Percentiles rank a stretch among this genome's conserved stretches.
These are phyloP conservation scores for Geosiphon pyriformis DNA, from an alignment of 192 early-diverging fungal genomes.

Conservation along the genomic window DNA sequence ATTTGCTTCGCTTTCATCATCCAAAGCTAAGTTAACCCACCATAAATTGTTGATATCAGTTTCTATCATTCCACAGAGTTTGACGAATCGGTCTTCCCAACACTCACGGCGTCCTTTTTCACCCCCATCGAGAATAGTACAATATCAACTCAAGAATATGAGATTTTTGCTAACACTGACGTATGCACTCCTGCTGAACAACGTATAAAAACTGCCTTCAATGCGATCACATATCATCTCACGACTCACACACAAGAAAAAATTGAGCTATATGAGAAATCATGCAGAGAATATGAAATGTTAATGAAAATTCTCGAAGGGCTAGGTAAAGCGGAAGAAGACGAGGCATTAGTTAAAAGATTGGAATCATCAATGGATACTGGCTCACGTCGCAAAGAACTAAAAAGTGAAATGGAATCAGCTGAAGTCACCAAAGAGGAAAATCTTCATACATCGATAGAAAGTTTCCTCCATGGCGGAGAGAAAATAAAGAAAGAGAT, in stretches of 20 bases:
- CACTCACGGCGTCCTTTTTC: constrained; percentile 14
- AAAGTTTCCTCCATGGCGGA: neutral
- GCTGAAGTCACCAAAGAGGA: neutral
- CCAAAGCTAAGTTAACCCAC: too few species aligned
- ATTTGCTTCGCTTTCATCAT: too few species aligned
- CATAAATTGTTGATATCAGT: too few species aligned
- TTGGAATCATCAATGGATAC: constrained; percentile 16
- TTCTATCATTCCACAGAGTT: constrained; percentile 14
- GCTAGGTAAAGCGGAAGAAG: constrained; percentile 6
- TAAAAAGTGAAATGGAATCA: neutral
- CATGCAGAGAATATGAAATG: constrained; percentile 22
- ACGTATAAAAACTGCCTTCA: neutral
- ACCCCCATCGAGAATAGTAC: constrained; percentile 1
- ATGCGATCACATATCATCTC: constrained; percentile 21
- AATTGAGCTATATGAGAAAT: constrained; percentile 22
- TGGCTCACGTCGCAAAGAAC: neutral
- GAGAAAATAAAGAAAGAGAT: neutral
- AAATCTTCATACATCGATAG: neutral
- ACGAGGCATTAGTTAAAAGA: constrained; percentile 9
- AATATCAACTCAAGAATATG: neutral
- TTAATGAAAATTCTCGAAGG: constrained; percentile 23
- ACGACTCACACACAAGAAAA: constrained; percentile 24
- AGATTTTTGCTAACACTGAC: neutral
- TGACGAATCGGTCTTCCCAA: constrained; percentile 12
- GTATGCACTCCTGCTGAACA: neutral